These are phyloP conservation scores for Cyclotella choctawhatcheeana DNA, from an alignment of 108 stramenopile genomes.

Conservation along the genomic window DNA sequence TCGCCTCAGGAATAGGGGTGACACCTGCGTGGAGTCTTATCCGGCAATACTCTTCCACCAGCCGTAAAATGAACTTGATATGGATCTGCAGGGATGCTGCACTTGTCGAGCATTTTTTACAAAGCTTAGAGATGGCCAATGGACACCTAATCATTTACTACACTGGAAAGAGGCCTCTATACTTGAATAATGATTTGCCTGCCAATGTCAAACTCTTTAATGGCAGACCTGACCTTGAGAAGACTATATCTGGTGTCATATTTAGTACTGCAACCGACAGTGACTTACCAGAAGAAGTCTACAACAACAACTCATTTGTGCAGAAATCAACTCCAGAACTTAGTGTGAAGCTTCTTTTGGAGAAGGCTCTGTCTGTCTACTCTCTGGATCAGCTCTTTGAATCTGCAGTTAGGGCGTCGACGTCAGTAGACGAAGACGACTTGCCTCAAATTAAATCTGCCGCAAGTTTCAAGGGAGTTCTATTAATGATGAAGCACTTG, in stretches of 20 bases:
- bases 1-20: conserved; percentile 50
- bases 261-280: conserved; percentile 11
- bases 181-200: conserved; percentile 36
- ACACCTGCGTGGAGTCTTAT: conserved; percentile 45
- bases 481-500: conserved; percentile 36
- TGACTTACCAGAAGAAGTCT: conserved; percentile 34
- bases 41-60: conserved; percentile 34
- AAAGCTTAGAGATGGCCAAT: conserved; percentile 30
- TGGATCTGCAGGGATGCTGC: conserved; percentile 54
- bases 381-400: conserved; percentile 45
- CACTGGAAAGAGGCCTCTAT: conserved; percentile 43
- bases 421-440: conserved; percentile 18
- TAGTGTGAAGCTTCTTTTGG: conserved; percentile 24
- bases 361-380: conserved; percentile 36
- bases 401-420: conserved; percentile 28
- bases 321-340: conserved; percentile 21
- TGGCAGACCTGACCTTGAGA: conserved; percentile 36
- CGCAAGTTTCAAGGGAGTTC: conserved; percentile 20
- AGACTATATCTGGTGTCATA: conserved; percentile 31
- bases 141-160: conserved; percentile 40
- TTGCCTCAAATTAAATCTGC: neutral
- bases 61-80: conserved; percentile 39
- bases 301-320: conserved; percentile 3
- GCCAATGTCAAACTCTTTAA: conserved; percentile 39
- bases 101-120: conserved; percentile 42